phyloP scores from a whole-genome alignment of 2,329 filamentous ascomycete species.

The Xylariomycetidae sp. region DNA sequence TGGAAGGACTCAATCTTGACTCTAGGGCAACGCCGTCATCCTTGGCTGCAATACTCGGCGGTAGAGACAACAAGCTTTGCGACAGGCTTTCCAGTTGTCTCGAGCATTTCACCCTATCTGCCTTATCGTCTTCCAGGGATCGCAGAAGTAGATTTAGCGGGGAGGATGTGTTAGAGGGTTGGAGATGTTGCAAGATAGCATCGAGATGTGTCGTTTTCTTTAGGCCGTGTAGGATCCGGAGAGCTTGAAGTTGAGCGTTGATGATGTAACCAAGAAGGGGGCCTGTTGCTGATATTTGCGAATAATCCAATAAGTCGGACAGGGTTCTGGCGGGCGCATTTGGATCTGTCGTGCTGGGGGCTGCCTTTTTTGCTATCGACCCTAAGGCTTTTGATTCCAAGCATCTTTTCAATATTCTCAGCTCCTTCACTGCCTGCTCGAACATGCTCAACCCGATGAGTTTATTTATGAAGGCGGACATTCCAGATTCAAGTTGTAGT shows the following conservation, averaged over 20 bases:
- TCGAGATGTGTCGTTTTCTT: conserved; percentile 59
- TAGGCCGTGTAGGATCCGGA: conserved; percentile 57
- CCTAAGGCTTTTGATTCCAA: conserved; percentile 40
- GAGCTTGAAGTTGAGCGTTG: conserved; percentile 58
- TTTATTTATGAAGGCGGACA: conserved; percentile 64
- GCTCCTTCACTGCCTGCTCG: conserved; percentile 64
- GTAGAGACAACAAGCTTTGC: conserved; percentile 59
- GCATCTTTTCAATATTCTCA: conserved; percentile 60
- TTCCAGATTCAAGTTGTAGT: conserved; percentile 68
- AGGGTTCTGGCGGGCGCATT: conserved; percentile 41
- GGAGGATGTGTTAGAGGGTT: conserved; percentile 48
- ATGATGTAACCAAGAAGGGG: conserved; percentile 52
- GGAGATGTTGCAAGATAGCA: conserved; percentile 50
- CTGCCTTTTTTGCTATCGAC: conserved; percentile 28
- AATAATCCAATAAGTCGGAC: conserved; percentile 59
- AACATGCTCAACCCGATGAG: conserved; percentile 61
- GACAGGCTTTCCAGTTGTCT: conserved; percentile 64
- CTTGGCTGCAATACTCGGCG: conserved; percentile 61
- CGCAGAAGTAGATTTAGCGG: conserved; percentile 53
- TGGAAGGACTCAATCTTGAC: conserved; percentile 49
- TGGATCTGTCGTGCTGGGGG: conserved; percentile 23
- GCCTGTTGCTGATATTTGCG: conserved; percentile 35
- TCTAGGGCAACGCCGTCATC: conserved; percentile 56
- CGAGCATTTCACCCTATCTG: conserved; percentile 52
- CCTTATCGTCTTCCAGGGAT: conserved; percentile 36